A percentile compares a stretch with the other conserved stretches of the same genome.
These are phyloP conservation scores for Periconia sp. DNA, from an alignment of 2,329 filamentous ascomycete genomes.

Conservation along the genomic window DNA sequence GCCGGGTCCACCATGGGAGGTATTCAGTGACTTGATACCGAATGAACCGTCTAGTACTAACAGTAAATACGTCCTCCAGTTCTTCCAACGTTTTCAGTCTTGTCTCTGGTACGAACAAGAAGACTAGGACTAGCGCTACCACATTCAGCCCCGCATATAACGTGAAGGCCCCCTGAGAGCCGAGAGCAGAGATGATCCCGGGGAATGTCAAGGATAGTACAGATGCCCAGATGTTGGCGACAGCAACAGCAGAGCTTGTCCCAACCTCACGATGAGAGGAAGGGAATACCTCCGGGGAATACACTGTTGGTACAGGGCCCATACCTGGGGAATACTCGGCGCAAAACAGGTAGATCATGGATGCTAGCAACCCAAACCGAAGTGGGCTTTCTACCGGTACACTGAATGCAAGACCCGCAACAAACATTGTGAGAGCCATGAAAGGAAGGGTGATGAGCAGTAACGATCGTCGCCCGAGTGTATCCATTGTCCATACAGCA, in stretches of 20 bases:
- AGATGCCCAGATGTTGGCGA: slow-evolving; percentile 59
- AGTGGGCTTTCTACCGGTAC: not conserved
- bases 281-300: slow-evolving; percentile 71
- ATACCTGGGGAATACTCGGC: slow-evolving; percentile 14
- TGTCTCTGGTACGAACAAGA: slow-evolving; percentile 57
- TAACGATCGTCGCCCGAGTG: slow-evolving; percentile 75
- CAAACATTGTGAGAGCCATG: slow-evolving; percentile 73
- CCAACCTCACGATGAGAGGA: slow-evolving; percentile 71
- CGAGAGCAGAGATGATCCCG: slow-evolving; percentile 56
- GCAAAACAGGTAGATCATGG: slow-evolving; percentile 12
- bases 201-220: slow-evolving; percentile 60
- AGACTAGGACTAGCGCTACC: slow-evolving; percentile 65
- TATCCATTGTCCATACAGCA: slow-evolving; percentile 79
- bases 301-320: slow-evolving; percentile 59
- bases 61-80: slow-evolving; percentile 53
- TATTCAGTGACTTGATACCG: slow-evolving; percentile 32
- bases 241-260: slow-evolving; percentile 67
- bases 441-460: slow-evolving; percentile 56
- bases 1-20: slow-evolving; percentile 13
- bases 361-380: slow-evolving; percentile 33
- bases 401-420: slow-evolving; percentile 56
- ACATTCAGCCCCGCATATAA: slow-evolving; percentile 66
- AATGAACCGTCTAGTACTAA: slow-evolving; percentile 39
- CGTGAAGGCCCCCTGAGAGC: slow-evolving; percentile 59
- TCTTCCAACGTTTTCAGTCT: slow-evolving; percentile 51